These are phyloP conservation scores for Mycena metata DNA, from an alignment of 768 basidiomycete species.

Conservation along the genomic window DNA sequence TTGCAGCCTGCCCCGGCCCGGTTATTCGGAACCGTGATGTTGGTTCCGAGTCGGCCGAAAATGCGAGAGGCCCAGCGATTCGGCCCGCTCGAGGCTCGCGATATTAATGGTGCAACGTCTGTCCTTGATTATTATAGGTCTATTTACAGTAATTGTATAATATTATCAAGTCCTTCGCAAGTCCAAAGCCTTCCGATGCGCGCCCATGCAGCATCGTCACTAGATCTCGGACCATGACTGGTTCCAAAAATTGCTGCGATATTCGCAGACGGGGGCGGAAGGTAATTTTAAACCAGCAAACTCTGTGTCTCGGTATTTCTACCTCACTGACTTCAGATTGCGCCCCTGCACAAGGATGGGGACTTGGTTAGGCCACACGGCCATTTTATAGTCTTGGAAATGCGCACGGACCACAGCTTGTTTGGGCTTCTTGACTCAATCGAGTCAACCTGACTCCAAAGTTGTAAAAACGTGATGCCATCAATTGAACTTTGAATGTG, in stretches of 20 bases:
- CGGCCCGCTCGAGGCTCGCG: no score
- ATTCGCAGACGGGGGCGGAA: conserved; percentile 19
- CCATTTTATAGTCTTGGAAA: not conserved
- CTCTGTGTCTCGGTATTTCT: conserved; percentile 24
- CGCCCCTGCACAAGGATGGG: conserved; percentile 27
- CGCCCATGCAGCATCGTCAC: conserved; percentile 1
- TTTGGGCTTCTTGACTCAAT: not conserved
- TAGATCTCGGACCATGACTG: not conserved
- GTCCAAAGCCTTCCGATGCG: conserved; percentile 6
- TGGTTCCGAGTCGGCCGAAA: no score
- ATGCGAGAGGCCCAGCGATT: no score
- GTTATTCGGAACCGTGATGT: no score
- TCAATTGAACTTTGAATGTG: no score
- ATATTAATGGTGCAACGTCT: no score
- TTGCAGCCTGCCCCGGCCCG: no score
- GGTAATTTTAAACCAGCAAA: conserved; percentile 28
- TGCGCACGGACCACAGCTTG: conserved; percentile 15
- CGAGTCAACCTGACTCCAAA: no score
- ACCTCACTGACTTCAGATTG: conserved; percentile 27
- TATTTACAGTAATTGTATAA: no score
- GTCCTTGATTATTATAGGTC: no score
- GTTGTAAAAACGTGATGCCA: no score
- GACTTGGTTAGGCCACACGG: not conserved
- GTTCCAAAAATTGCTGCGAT: conserved; percentile 25
- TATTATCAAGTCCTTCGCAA: no score